Base-by-base conservation (phyloP, 1,139 yeast genomes). In the Debaryomyces coudertii region DNA sequence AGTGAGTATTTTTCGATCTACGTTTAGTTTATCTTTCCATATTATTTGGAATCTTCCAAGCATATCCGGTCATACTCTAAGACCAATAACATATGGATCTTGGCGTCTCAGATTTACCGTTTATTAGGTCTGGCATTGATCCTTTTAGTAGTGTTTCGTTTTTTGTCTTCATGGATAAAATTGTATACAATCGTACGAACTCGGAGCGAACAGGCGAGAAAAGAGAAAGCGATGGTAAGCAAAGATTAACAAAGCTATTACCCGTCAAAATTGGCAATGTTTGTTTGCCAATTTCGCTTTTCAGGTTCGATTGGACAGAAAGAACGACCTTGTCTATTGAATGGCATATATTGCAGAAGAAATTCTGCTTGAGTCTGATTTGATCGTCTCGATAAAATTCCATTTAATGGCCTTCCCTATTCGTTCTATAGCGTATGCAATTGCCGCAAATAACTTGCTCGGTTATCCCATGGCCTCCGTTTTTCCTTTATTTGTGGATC, bases 231-330 rank as follows among this genome's bases (percentile, higher is more conserved):
- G 64, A 83, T 27, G 87, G 87, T 12, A 73, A 83, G 42, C 57
- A 73, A 25, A 56, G 78, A 51, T 61, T 65, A 56, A 48, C 50
- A 15, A 62, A 66, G 47, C 64, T 73, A 47, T 50, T 66, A 16
- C 56, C 79, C 9, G 82, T 83, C 47, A 77, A 80, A 52, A 63
- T 81, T 48, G 87, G 89, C 24, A 81, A 90, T 2, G 61, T 85
- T 27, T 75, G 81, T 20, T 68, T 87, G 50, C 92, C 92, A 14
- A 71, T 83, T 38, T 76, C 89, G 0, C 71, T 87, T 48, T 87
- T 87, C 65, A 87, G 95, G 95, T 72, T 87, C 48, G 95, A 86
- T 11, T 87, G 95, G 95, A 77, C 92, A 4, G 79, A 89, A 4
- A 76, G 80, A 57, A 41, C 45, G 5, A 51, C 58, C 2, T 50